Base-by-base conservation (phyloP, 768 basidiomycete species). In the Mycena venus region DNA sequence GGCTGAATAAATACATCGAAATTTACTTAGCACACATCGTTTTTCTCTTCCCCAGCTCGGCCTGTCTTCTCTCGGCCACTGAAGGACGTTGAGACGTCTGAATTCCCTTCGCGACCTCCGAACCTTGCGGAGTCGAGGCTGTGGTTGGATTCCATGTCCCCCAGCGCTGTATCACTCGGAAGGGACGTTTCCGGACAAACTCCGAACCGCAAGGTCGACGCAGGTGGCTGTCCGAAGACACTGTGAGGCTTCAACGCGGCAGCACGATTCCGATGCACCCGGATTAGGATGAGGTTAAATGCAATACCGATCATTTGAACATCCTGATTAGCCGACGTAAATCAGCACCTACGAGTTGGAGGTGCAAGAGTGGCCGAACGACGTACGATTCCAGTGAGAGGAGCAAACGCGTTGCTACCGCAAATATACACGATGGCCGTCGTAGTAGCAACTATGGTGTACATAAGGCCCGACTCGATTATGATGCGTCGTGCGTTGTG, bases 281-380 rank as follows among this genome's bases (percentile, higher is more conserved):
- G 27, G n/a, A 74, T 74, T 17, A 74, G 19, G 10, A 74, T 74
- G 12, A 74, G 68, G 21, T 74, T 74, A 29, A 74, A 74, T 11
- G 73, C 42, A 34, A 74, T 74, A 1, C 53, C 68, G 4, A 74
- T 51, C 55, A 74, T 44, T 25, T 70, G 68, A 11, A 74, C 47
- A 9, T 74, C 73, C 73, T 69, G 53, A 6, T 11, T 19, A n/a
- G 34, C 32, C 15, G 31, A 21, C 7, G 19, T 1, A n/a, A 15
- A 56, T 31, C 15, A 56, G 32, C 32, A 32, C 11, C 31, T 32
- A 19, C 10, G 29, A 32, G n/a, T 19, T 32, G 15, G 19, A 56
- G n/a, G 19, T n/a, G n/a, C n/a, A n/a, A 9, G 15, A 17, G 38
- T 49, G 67, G 19, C 2, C 17, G 53, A 29, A 53, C 6, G 8